Evolutionary conservation across 805 yeast genomes (phyloP).

Genomic region (Pichia manshurica): DNA sequence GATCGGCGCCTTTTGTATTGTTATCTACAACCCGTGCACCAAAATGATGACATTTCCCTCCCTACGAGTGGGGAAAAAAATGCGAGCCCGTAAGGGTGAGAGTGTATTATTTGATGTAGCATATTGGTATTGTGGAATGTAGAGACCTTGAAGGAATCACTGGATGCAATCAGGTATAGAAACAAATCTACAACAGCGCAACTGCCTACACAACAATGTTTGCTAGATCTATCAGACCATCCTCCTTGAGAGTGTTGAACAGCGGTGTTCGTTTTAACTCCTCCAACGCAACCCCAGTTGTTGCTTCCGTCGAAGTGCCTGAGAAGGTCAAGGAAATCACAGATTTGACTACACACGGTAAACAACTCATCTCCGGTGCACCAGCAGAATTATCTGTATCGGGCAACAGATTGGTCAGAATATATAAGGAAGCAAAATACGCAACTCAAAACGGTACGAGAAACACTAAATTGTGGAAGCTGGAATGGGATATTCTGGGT

Average conservation of each 20-base stretch:
- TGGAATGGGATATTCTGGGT: constrained; percentile 78
- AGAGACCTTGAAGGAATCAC: too few species aligned
- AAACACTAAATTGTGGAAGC: constrained; percentile 56
- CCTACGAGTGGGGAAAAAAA: background rate
- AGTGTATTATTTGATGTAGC: too few species aligned
- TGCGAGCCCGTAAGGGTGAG: background rate
- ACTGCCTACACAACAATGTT: constrained; percentile 6
- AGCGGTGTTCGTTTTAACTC: constrained; percentile 12
- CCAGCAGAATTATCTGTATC: constrained; percentile 56
- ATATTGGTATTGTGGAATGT: too few species aligned
- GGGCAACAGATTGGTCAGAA: constrained; percentile 57
- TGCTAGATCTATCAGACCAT: constrained; percentile 5
- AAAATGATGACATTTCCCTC: background rate
- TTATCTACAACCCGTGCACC: constrained; percentile 4
- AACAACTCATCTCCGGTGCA: constrained; percentile 71
- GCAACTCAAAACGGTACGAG: constrained; percentile 73
- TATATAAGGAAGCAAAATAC: constrained; percentile 68
- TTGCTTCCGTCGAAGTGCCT: constrained; percentile 15
- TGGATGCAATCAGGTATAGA: too few species aligned
- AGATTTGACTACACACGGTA: constrained; percentile 24
- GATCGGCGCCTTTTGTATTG: too few species aligned
- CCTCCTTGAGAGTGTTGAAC: background rate
- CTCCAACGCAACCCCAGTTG: constrained; percentile 8
- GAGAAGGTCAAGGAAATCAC: constrained; percentile 17
- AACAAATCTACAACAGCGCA: too few species aligned